Conservation (phyloP, 345 rosid genomes). For the Salix purpurea region DNA sequence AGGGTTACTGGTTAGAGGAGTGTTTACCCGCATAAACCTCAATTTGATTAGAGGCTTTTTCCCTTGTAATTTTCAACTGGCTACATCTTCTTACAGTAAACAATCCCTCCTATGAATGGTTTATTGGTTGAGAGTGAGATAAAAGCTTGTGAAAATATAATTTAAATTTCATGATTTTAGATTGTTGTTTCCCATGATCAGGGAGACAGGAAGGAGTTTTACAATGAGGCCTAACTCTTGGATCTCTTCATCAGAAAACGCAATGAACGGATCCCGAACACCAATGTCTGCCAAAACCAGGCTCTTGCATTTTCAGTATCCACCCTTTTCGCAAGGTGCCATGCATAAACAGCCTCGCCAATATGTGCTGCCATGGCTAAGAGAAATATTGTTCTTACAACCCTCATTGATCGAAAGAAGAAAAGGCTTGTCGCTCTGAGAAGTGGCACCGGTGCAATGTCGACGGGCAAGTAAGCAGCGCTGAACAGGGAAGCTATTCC, state of each 20-base stretch:
- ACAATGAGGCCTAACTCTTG: slow-evolving; percentile 5
- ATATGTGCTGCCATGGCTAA: slow-evolving; percentile 38
- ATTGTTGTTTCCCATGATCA: too few relatives aligned
- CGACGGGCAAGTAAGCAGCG: slow-evolving; percentile 55
- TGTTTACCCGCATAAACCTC: too few relatives aligned
- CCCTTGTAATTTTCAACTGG: too few relatives aligned
- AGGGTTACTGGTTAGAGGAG: too few relatives aligned
- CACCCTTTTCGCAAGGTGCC: slow-evolving; percentile 55
- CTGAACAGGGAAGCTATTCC: slow-evolving; percentile 53
- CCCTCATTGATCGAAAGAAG: slow-evolving; percentile 46
- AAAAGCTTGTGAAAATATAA: too few relatives aligned
- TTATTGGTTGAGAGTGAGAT: too few relatives aligned
- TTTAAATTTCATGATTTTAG: too few relatives aligned
- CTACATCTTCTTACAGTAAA: too few relatives aligned
- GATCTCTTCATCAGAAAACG: slow-evolving; percentile 63
- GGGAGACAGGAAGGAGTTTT: too few relatives aligned
- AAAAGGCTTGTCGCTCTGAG: slow-evolving; percentile 50
- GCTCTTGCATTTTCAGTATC: slow-evolving; percentile 67
- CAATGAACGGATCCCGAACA: slow-evolving; percentile 58
- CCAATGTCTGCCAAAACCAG: slow-evolving; percentile 84
- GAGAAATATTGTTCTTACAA: slow-evolving; percentile 36
- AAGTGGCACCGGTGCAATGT: slow-evolving; percentile 54
- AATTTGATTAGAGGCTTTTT: too few relatives aligned
- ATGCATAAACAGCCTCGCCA: slow-evolving; percentile 56
- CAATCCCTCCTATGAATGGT: too few relatives aligned